These are phyloP conservation scores for Blepharisma undulans DNA, from an alignment of 169 alveolate genomes.

Conservation along the genomic window DNA sequence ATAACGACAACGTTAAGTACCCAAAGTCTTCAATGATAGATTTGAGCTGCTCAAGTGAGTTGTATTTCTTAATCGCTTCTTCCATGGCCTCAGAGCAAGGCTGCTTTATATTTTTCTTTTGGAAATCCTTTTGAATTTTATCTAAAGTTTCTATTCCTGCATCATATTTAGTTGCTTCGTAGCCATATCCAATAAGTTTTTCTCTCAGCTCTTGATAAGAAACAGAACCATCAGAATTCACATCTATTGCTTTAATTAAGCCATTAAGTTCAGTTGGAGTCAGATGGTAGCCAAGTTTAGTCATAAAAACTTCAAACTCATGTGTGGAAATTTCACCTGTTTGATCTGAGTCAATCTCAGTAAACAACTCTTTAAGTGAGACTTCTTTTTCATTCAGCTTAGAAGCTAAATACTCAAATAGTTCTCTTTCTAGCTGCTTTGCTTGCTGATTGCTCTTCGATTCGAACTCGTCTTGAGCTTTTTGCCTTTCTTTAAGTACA, in stretches of 20 bases:
- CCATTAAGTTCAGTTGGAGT: not conserved
- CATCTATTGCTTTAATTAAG: not conserved
- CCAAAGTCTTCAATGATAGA: not conserved
- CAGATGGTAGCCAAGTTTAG: constrained; percentile 1
- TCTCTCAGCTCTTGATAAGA: constrained; percentile 1
- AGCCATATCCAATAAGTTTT: constrained; percentile 9
- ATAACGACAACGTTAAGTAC: not conserved
- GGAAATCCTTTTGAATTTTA: not conserved
- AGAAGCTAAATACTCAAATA: constrained; percentile 15
- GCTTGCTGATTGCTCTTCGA: not conserved
- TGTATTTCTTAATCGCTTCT: not conserved
- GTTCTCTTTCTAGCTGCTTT: constrained; percentile 21
- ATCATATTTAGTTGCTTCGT: not conserved
- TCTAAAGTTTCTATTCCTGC: not conserved
- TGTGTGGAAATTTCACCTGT: not conserved
- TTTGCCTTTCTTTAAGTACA: not conserved
- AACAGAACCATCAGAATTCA: not conserved
- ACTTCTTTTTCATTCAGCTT: not conserved
- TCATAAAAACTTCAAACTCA: constrained; percentile 13
- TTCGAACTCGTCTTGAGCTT: not conserved
- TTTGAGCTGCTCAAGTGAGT: not conserved
- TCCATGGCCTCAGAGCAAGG: not conserved
- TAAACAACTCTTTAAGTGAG: not conserved
- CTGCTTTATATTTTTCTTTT: not conserved
- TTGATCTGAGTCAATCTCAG: constrained; percentile 29